A percentile compares a stretch with the other conserved stretches of the same genome.
Evolutionary conservation across 352 stramenopile species (phyloP).

Genomic region (Globisporangium okanoganense): DNA sequence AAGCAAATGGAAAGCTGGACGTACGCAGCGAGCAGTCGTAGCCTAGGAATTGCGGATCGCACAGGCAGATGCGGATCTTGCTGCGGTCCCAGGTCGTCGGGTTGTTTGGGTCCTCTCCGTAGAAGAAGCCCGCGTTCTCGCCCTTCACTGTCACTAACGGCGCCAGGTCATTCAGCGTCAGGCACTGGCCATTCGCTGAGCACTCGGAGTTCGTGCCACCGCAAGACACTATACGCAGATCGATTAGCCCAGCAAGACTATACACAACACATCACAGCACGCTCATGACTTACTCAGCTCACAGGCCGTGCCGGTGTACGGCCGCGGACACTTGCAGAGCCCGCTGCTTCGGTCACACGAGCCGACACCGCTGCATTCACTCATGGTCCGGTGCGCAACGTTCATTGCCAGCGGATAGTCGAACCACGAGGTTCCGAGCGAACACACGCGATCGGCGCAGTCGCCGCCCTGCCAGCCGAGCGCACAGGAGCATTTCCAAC

Average conservation of each 20-base stretch:
- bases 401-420: conserved; percentile 53
- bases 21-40: conserved; percentile 71
- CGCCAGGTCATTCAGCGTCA: conserved; percentile 61
- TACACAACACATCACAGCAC: not conserved
- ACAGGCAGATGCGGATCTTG: conserved; percentile 67
- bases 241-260: not conserved
- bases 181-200: conserved; percentile 73
- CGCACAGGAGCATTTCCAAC: conserved; percentile 62
- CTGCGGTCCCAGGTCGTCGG: conserved; percentile 64
- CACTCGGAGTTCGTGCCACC: conserved; percentile 39
- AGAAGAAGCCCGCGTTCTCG: conserved; percentile 46
- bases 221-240: conserved; percentile 41
- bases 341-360: conserved; percentile 67
- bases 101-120: conserved; percentile 65
- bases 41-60: conserved; percentile 50
- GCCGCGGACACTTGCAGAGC: conserved; percentile 63
- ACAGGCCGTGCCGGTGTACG: conserved; percentile 64
- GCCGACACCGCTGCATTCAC: conserved; percentile 64
- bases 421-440: conserved; percentile 56
- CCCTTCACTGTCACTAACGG: conserved; percentile 52
- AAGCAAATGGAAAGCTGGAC: not conserved
- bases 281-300: conserved; percentile 48
- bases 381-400: conserved; percentile 39
- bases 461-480: conserved; percentile 73
- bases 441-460: conserved; percentile 71